Percentiles rank a stretch among this genome's conserved stretches.
Conservation (phyloP, 495 filamentous ascomycete genomes). For the Neurospora sp. region DNA sequence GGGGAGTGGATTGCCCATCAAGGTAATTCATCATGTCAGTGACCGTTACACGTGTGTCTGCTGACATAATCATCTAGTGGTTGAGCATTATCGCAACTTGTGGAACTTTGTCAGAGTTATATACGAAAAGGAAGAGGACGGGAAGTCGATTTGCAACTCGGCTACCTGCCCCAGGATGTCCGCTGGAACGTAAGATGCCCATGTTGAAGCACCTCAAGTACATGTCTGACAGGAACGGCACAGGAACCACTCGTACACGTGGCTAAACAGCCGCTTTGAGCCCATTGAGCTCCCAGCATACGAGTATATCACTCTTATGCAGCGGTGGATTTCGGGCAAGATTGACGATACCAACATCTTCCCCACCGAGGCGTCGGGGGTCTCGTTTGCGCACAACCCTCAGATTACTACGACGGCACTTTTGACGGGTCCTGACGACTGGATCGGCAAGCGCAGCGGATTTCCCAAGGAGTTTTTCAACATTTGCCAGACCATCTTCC, state of each 20-base stretch:
- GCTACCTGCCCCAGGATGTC: conserved; percentile 83
- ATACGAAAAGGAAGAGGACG: conserved; percentile 64
- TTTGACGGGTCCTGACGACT: conserved; percentile 50
- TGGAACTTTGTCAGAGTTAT: conserved; percentile 76
- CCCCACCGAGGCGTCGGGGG: conserved; percentile 58
- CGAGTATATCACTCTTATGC: conserved; percentile 85
- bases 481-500: conserved; percentile 82
- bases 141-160: conserved; percentile 68
- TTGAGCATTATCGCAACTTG: conserved; percentile 81
- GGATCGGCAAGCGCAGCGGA: conserved; percentile 78
- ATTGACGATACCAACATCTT: conserved; percentile 79
- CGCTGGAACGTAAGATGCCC: conserved; percentile 64
- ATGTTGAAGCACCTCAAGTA: conserved; percentile 7
- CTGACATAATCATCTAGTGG: conserved; percentile 43
- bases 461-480: conserved; percentile 80
- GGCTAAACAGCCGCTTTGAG: conserved; percentile 60
- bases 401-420: conserved; percentile 51
- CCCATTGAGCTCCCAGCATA: conserved; percentile 63
- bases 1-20: conserved; percentile 94
- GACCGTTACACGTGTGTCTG: neutral
- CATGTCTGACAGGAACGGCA: conserved; percentile 3
- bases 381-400: conserved; percentile 45
- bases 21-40: conserved; percentile 41
- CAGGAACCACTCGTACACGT: conserved; percentile 82
- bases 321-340: conserved; percentile 89